Conservation (phyloP, 192 early-diverging fungal genomes). For the Geranomyces michiganensis region DNA sequence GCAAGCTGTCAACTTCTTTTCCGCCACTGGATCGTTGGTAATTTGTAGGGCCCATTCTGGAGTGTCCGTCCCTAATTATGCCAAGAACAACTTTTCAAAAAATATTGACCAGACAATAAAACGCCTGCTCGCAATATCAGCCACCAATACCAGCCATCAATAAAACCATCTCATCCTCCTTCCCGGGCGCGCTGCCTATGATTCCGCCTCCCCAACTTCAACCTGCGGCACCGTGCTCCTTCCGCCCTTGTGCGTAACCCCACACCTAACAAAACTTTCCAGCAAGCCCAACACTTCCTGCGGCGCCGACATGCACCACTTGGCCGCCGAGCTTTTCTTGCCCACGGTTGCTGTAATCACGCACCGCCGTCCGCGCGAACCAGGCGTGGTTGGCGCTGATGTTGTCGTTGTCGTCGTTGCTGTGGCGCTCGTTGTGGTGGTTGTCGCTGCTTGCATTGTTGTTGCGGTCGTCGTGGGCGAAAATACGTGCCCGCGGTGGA, state of each 20-base stretch:
- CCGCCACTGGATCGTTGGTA: too few species aligned
- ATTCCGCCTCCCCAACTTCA: background rate
- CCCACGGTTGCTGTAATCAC: slow-evolving; percentile 51
- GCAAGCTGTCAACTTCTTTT: too few species aligned
- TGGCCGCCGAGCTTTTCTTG: slow-evolving; percentile 49
- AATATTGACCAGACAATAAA: too few species aligned
- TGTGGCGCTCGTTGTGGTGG: background rate
- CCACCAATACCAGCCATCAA: too few species aligned
- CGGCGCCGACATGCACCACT: slow-evolving; percentile 43
- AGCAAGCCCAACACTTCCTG: slow-evolving; percentile 43
- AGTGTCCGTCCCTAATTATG: too few species aligned
- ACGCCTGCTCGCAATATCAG: too few species aligned
- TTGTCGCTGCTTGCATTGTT: background rate
- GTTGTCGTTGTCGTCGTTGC: background rate
- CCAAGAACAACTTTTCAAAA: too few species aligned
- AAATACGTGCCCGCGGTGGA: background rate
- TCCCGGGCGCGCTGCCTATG: too few species aligned
- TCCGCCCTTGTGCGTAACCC: slow-evolving; percentile 8
- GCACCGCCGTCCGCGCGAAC: slow-evolving; percentile 6
- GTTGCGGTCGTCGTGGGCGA: background rate
- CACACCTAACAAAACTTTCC: slow-evolving; percentile 16
- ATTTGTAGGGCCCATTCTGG: too few species aligned
- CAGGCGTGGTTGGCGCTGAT: background rate
- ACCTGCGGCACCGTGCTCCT: slow-evolving; percentile 16
- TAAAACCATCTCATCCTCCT: too few species aligned